A percentile compares a stretch with the other conserved stretches of the same genome.
Conservation (phyloP, 1,284 basidiomycete genomes). For the Heterobasidion occidentale region DNA sequence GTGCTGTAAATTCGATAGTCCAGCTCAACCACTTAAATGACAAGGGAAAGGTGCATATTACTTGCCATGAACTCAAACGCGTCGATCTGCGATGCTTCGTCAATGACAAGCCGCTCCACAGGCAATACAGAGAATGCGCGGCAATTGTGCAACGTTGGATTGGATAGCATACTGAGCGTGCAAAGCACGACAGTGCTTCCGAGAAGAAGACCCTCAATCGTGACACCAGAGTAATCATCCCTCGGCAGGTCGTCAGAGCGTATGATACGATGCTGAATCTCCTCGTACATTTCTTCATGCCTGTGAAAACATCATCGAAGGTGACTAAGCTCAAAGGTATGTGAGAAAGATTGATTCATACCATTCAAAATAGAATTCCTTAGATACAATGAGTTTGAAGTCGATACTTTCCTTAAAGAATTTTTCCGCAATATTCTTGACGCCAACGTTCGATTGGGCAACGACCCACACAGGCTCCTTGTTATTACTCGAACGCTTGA, state of each 20-base stretch:
- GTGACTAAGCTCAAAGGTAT: too few relatives aligned
- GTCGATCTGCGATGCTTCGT: slow-evolving; percentile 43
- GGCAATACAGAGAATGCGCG: slow-evolving; percentile 28
- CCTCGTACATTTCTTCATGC: slow-evolving; percentile 38
- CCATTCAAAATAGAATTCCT: slow-evolving; percentile 43
- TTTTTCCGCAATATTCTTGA: slow-evolving; percentile 38
- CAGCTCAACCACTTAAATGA: background rate
- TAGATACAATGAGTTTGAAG: slow-evolving; percentile 39
- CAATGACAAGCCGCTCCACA: slow-evolving; percentile 31
- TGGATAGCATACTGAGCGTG: slow-evolving; percentile 37
- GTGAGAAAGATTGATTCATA: slow-evolving; percentile 12
- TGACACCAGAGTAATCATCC: slow-evolving; percentile 10
- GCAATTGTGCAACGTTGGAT: slow-evolving; percentile 22
- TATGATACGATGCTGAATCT: slow-evolving; percentile 25
- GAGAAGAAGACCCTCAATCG: slow-evolving; percentile 12
- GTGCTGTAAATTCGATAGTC: slow-evolving; percentile 17
- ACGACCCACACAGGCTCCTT: slow-evolving; percentile 18
- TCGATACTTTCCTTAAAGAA: slow-evolving; percentile 26
- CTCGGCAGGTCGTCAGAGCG: slow-evolving; percentile 27
- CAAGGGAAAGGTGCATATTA: background rate
- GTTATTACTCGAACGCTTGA: slow-evolving; percentile 8
- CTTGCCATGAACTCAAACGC: slow-evolving; percentile 35
- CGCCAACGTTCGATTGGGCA: slow-evolving; percentile 33
- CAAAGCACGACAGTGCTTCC: slow-evolving; percentile 29
- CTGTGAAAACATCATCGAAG: slow-evolving; percentile 16